Evolutionary conservation across 2,329 filamentous ascomycete genomes (phyloP), one percentile per base, ranked within the genome.

Genomic region (Dothistroma septosporum): DNA sequence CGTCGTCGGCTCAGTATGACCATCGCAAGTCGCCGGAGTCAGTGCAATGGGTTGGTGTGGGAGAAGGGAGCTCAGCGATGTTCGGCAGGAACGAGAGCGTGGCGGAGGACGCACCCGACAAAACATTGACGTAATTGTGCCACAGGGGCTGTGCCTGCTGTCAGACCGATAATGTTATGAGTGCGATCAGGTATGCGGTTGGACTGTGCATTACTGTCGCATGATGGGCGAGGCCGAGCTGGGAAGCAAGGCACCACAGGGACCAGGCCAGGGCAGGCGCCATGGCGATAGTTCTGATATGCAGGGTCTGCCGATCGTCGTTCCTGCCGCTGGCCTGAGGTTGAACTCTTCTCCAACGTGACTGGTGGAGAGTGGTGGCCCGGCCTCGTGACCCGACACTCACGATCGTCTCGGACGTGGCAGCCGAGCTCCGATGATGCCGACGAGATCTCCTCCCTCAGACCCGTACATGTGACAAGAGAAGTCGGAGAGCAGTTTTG

Each of bases 1-100:
- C 59, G 46, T 32, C 53, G 46, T 44, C 57, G 61, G 49, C 41
- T 47, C 47, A 64, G 35, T 32, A 44, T 49, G 32, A 59, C 49
- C 59, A 61, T 61, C n/a, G 57, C 59, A 35, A 35, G 24, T 50
- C 21, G 7, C 19, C 9, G 22, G 41, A 44, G 6, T 8, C 41
- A 44, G 41, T 8, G n/a, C 37, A 44, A 7, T n/a, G 16, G n/a
- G 7, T 12, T 16, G 12, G 7, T 12, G 19, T 2, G 8, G 12
- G 16, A 5, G 41, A 44, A 44, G 41, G 8, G 41, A n/a, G 41
- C 41, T 44, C 41, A 44, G 16, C 16, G 41, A 44, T 16, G 41
- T 14, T 5, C 16, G 41, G 19, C 41, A 44, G 41, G 16, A 14
- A 44, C 41, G 12, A 4, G n/a, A 44, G 19, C 14, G n/a, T 44